Base-by-base conservation (phyloP, 2,329 filamentous ascomycete genomes). In the Penicillium sp. region DNA sequence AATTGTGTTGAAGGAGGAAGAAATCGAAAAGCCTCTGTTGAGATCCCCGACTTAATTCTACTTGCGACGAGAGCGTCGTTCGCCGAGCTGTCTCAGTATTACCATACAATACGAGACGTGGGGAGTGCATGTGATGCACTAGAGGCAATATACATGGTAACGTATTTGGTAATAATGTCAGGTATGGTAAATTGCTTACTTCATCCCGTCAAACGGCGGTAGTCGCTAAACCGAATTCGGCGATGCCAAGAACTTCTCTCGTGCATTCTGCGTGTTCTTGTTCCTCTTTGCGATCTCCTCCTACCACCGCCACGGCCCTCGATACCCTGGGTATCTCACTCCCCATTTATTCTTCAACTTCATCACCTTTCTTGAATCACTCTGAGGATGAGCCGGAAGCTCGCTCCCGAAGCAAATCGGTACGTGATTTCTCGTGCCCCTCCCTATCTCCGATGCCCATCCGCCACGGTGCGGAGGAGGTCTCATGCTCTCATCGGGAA, bases 391-490 rank as follows among this genome's bases (percentile, higher is more conserved):
- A 76, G 73, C 73, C 73, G 73, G 63, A 98, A 97, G 87, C 90
- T 98, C 85, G 93, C 93, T 82, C 93, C 95, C 81, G 95, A 99
- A 90, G 93, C 97, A 83, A 98, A 98, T 85, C 90, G 92, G 92
- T 96, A 82, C 75, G 89, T 82, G 44, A 58, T 53, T 61, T 62
- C 57, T 64, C 62, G 58, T 69, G 63, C 70, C 70, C 68, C 70
- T 69, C 67, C 64, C 51, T 39, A 41, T 37, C 5, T 33, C 37
- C 31, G 55, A 27, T 21, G 19, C 33, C 16, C 22, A 35, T 33
- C 48, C 33, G 33, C 48, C 33, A 27, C 29, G 5, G 33, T 50
- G 48, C 26, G 21, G 13, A 39, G 16, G 31, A 37, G 24, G 6
- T 27, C 29, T 33, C 10, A 39, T 11, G 26, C 16, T 21, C 37